phyloP scores from a whole-genome alignment of 805 yeast genomes.

The Crinitomyces ghanaensis region DNA sequence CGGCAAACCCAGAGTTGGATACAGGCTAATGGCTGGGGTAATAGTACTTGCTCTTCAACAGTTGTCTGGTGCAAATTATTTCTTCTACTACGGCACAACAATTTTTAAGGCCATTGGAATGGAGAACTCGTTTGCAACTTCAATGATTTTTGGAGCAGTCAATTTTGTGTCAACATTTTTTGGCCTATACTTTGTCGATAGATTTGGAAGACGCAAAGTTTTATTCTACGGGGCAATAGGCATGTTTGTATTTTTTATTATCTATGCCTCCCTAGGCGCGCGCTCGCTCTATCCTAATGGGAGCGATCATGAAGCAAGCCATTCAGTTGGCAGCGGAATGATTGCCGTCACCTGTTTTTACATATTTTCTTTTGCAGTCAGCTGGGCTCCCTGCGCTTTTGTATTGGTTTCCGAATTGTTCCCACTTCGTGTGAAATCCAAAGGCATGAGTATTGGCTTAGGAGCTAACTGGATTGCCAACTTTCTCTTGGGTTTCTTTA shows the following conservation, averaged over 20 bases:
- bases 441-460: constrained; percentile 48
- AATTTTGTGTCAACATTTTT: constrained; percentile 41
- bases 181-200: constrained; percentile 39
- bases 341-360: constrained; percentile 43
- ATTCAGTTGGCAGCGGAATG: constrained; percentile 41
- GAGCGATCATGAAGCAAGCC: constrained; percentile 20
- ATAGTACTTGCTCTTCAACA: constrained; percentile 45
- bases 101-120: constrained; percentile 36
- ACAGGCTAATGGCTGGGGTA: constrained; percentile 31
- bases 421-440: constrained; percentile 45
- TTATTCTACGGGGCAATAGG: constrained; percentile 36
- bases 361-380: constrained; percentile 40
- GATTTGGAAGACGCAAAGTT: constrained; percentile 39
- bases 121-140: constrained; percentile 41
- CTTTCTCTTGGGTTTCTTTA: constrained; percentile 52
- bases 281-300: constrained; percentile 30
- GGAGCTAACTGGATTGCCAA: constrained; percentile 36
- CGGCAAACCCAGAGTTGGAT: constrained; percentile 38
- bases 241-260: constrained; percentile 41
- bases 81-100: constrained; percentile 55
- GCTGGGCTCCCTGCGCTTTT: constrained; percentile 60
- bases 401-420: constrained; percentile 57
- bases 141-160: constrained; percentile 43
- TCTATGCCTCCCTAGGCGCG: constrained; percentile 38
- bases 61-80: constrained; percentile 54